Percentiles rank a stretch among this genome's conserved stretches.
phyloP scores from a whole-genome alignment of 371 early-diverging fungal genomes.

The Syncephalastrum racemosum region DNA sequence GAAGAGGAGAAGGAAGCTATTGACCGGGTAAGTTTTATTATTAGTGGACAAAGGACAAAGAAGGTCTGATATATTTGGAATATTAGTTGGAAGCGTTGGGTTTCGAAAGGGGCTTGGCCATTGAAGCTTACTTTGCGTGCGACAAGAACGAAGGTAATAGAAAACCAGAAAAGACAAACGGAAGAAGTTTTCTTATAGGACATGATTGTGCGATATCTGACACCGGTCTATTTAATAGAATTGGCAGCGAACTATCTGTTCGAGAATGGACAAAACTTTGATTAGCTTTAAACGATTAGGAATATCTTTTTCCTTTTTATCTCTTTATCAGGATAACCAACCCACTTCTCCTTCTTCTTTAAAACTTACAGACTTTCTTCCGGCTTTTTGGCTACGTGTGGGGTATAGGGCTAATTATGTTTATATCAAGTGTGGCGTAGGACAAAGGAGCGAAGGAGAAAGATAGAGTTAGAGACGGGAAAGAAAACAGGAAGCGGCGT shows the following conservation, averaged over 20 bases:
- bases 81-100: constrained; percentile 84
- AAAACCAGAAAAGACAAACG: too few relatives aligned
- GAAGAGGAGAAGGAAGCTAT: constrained; percentile 92
- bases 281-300: constrained; percentile 10
- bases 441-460: too few relatives aligned
- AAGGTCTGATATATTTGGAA: background rate
- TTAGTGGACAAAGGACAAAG: too few relatives aligned
- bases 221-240: constrained; percentile 48
- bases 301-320: too few relatives aligned
- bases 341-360: too few relatives aligned
- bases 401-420: too few relatives aligned
- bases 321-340: too few relatives aligned
- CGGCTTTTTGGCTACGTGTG: too few relatives aligned
- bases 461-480: too few relatives aligned
- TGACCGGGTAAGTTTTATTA: constrained; percentile 65
- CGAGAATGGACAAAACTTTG: constrained; percentile 65
- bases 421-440: too few relatives aligned
- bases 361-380: too few relatives aligned
- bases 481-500: too few relatives aligned
- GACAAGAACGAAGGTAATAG: constrained; percentile 88
- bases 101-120: constrained; percentile 76
- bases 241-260: constrained; percentile 95
- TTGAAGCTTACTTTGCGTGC: constrained; percentile 96
- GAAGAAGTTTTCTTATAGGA: background rate
- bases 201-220: background rate